These are phyloP conservation scores for Xerocomellus chrysenteron DNA, from an alignment of 768 basidiomycete genomes.

Conservation along the genomic window DNA sequence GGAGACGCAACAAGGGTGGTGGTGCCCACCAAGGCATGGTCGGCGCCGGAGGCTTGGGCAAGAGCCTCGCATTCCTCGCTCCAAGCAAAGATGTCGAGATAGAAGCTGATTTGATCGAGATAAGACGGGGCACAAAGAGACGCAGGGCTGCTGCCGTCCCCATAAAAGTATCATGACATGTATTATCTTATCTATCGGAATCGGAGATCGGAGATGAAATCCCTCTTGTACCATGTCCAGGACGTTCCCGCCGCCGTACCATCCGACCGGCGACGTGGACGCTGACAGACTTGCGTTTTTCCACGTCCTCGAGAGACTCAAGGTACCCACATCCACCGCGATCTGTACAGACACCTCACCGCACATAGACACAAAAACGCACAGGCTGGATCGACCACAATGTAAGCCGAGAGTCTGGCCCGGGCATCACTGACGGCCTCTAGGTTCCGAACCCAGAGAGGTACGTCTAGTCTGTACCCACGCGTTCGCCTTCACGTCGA, in stretches of 20 bases:
- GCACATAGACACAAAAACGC: constrained; percentile 83
- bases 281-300: constrained; percentile 84
- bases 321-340: constrained; percentile 48
- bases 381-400: constrained; percentile 93
- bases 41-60: constrained; percentile 65
- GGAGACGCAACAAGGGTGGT: constrained; percentile 51
- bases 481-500: not conserved
- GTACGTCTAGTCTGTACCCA: constrained; percentile 34
- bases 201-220: constrained; percentile 22
- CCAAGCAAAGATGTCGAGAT: constrained; percentile 66
- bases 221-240: constrained; percentile 24
- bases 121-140: constrained; percentile 71
- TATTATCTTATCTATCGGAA: constrained; percentile 32
- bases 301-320: constrained; percentile 84
- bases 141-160: constrained; percentile 34
- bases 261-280: constrained; percentile 48
- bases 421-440: constrained; percentile 3
- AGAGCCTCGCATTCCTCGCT: constrained; percentile 60
- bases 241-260: constrained; percentile 60
- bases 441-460: constrained; percentile 86
- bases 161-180: constrained; percentile 28
- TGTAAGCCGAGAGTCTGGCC: constrained; percentile 5
- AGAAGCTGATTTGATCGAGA: constrained; percentile 75
- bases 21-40: constrained; percentile 56
- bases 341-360: not conserved